Evolutionary conservation across 768 basidiomycete species (phyloP).

Genomic region (Leucocoprinus leucothites): DNA sequence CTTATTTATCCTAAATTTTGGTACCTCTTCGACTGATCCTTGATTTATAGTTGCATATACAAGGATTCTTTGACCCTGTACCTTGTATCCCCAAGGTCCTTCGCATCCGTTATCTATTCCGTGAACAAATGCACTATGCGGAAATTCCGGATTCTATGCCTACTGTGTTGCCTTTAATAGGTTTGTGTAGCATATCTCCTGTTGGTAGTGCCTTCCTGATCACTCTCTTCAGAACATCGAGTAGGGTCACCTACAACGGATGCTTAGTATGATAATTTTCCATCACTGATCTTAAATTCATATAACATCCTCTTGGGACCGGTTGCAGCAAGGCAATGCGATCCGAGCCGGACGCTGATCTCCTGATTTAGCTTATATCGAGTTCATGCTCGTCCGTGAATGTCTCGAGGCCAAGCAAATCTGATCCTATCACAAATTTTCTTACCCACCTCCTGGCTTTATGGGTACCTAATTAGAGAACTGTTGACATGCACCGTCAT

Average conservation of each 20-base stretch:
- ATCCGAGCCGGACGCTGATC: not conserved
- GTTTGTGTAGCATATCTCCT: conserved; percentile 35
- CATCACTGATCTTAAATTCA: no score
- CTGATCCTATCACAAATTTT: not conserved
- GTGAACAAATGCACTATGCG: conserved; percentile 68
- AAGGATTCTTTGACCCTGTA: conserved; percentile 88
- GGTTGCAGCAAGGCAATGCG: no score
- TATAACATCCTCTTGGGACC: no score
- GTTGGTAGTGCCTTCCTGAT: conserved; percentile 12
- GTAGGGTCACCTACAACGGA: conserved; percentile 2
- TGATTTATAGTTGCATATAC: conserved; percentile 55
- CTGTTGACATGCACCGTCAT: no score
- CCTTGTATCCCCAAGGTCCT: conserved; percentile 70
- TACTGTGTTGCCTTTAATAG: conserved; percentile 72
- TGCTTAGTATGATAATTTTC: not conserved
- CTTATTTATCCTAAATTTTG: not conserved
- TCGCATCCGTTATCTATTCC: conserved; percentile 74
- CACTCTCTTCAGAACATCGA: conserved; percentile 22
- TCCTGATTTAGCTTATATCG: not conserved
- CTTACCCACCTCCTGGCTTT: no score
- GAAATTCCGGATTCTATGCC: conserved; percentile 71
- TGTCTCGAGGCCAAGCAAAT: not conserved
- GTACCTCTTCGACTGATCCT: conserved; percentile 7
- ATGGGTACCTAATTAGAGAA: no score
- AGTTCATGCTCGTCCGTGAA: not conserved